Conservation (phyloP, 2,329 filamentous ascomycete genomes). For the Daldinia eschscholtzii region DNA sequence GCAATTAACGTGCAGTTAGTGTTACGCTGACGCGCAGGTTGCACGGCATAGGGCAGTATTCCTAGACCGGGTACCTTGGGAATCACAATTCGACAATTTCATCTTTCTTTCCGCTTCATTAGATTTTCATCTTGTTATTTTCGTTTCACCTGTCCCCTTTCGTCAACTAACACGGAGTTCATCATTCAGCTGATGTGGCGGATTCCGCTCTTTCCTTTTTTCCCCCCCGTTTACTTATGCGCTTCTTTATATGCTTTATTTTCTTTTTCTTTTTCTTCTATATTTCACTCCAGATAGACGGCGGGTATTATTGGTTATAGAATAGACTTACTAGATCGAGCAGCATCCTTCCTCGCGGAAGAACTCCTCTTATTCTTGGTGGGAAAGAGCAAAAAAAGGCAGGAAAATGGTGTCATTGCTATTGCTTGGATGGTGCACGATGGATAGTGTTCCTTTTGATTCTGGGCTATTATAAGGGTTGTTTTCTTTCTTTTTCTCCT, state of each 20-base stretch:
- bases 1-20: constrained; percentile 29
- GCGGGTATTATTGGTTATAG: constrained; percentile 9
- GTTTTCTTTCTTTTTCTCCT: background rate
- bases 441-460: constrained; percentile 28
- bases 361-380: constrained; percentile 23
- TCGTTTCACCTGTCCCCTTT: constrained; percentile 14
- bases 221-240: background rate
- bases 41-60: constrained; percentile 30
- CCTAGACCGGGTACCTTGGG: constrained; percentile 18
- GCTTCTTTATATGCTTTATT: background rate
- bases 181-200: constrained; percentile 15
- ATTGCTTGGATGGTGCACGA: constrained; percentile 16
- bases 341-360: constrained; percentile 41
- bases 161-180: constrained; percentile 22
- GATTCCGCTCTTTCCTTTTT: constrained; percentile 8
- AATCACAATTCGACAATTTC: constrained; percentile 13
- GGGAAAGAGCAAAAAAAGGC: constrained; percentile 16
- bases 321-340: constrained; percentile 41
- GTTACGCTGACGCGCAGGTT: constrained; percentile 37
- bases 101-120: constrained; percentile 13
- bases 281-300: background rate
- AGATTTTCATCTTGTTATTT: constrained; percentile 25
- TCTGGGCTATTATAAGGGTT: constrained; percentile 2
- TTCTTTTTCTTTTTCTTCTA: background rate
- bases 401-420: constrained; percentile 21